These are phyloP conservation scores for Glycyrrhiza uralensis DNA, from an alignment of 306 rosid genomes.

Conservation along the genomic window DNA sequence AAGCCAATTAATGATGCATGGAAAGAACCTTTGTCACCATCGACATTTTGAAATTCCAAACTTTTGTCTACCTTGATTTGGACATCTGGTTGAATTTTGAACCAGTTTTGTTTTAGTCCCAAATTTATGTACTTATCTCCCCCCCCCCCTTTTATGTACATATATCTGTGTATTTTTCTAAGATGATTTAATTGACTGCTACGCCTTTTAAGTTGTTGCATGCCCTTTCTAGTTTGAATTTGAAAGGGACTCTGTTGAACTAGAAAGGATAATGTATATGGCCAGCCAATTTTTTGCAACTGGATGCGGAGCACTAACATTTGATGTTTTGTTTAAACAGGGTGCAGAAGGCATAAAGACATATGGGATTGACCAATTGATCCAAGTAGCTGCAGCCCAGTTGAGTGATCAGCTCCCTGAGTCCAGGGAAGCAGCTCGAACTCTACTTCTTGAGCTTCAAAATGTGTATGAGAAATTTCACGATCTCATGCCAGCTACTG, in stretches of 20 bases:
- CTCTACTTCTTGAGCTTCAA: constrained; percentile 78
- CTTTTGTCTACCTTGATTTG: neutral
- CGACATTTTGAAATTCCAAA: neutral
- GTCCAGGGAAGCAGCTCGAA: constrained; percentile 95
- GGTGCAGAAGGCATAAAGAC: constrained; percentile 85
- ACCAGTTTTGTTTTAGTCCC: neutral
- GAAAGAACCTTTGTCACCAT: neutral
- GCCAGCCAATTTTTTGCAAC: neutral
- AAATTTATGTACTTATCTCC: too few relatives aligned
- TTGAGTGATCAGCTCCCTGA: constrained; percentile 96
- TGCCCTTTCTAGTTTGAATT: neutral
- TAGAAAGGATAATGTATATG: neutral
- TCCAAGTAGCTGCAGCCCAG: constrained; percentile 90
- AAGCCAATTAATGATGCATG: constrained; percentile 16
- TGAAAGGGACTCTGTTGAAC: constrained; percentile 11
- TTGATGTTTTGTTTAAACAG: constrained; percentile 38
- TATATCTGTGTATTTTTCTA: too few relatives aligned
- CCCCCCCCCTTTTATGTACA: too few relatives aligned
- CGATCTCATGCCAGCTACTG: constrained; percentile 34
- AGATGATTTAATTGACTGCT: neutral
- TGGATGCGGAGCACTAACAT: constrained; percentile 17
- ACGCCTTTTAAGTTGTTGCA: neutral
- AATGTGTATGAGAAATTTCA: constrained; percentile 63
- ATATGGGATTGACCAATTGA: constrained; percentile 87
- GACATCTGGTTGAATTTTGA: constrained; percentile 17